Evolutionary conservation across 768 basidiomycete genomes (phyloP), one percentile per base, ranked within the genome.

Genomic region (Amanita jacksonii): DNA sequence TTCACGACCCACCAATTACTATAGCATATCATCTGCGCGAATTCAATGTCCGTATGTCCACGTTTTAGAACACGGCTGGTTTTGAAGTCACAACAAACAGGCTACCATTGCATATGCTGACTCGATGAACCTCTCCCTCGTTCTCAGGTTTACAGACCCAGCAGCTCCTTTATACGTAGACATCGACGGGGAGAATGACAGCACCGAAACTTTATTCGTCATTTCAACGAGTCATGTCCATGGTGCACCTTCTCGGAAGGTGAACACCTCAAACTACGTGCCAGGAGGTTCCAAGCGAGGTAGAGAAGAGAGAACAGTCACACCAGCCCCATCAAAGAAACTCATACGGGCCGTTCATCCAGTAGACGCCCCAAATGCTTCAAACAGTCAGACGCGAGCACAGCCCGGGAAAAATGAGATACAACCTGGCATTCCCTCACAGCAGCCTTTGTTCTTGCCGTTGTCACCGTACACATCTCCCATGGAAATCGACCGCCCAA

Each of bases 11-110:
- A 13, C 83, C 88, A 1, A 73, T 74, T 24, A 79, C 75, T 3
- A 73, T 91, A 41, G 79, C 77, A 1, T 88, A 90, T 52, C 87
- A 89, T 61, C 62, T 91, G 22, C 77, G 82, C 28, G 88, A 91
- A 63, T 88, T 91, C 62, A 86, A 79, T 47, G 88, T 87, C 50
- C 47, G 70, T 57, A 16, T 8, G 18, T 9, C 45, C 25, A 13
- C 20, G 12, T 16, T 33, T n/a, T 4, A 3, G 27, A 38, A 2
- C 24, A n/a, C n/a, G 22, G 13, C 23, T 33, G 32, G 22, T n/a
- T 24, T 35, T n/a, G 19, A 15, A 38, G 42, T 20, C n/a, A 9
- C 16, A 15, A 15, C 12, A 20, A 42, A n/a, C 50, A 90, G 87
- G 87, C 87, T 5, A 84, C 85, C 1, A 79, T 88, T 44, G 70